These are phyloP conservation scores for Ascochyta lentis DNA, from an alignment of 2,329 filamentous ascomycete species.

Conservation along the genomic window DNA sequence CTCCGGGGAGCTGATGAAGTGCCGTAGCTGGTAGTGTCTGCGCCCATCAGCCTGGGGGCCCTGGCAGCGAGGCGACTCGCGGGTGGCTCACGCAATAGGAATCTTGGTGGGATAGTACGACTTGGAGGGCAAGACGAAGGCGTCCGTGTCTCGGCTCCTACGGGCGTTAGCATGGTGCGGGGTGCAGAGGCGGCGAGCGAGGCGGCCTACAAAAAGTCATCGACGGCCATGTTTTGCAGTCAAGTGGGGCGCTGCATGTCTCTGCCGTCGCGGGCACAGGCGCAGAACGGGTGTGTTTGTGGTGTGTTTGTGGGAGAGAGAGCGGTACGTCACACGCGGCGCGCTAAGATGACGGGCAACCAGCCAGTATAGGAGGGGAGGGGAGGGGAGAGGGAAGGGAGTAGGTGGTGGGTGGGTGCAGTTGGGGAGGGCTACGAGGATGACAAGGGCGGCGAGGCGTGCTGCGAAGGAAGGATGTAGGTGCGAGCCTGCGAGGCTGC, in stretches of 20 bases:
- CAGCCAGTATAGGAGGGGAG: too few species aligned
- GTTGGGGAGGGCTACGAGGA: not conserved
- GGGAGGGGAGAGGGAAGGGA: not conserved
- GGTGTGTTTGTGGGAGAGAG: not conserved
- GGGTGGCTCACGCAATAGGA: constrained; percentile 53
- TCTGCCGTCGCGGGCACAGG: constrained; percentile 22
- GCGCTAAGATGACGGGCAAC: not conserved
- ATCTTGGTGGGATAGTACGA: constrained; percentile 58
- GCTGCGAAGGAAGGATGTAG: not conserved
- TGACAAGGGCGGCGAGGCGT: not conserved
- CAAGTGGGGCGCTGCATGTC: constrained; percentile 40
- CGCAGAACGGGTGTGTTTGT: not conserved
- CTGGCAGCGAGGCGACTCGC: not conserved
- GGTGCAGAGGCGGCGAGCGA: not conserved
- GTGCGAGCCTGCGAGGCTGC: not conserved
- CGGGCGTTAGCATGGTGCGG: constrained; percentile 22
- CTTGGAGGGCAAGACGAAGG: constrained; percentile 54
- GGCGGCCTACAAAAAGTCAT: constrained; percentile 44
- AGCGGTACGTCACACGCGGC: constrained; percentile 5
- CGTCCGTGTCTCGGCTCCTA: constrained; percentile 56
- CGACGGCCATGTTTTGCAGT: constrained; percentile 48
- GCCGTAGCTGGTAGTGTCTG: constrained; percentile 88
- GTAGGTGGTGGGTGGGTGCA: not conserved
- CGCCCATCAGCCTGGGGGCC: constrained; percentile 20
- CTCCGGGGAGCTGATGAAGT: constrained; percentile 83